Conservation (phyloP, 345 rosid species). For the Salix koriyanagi region DNA sequence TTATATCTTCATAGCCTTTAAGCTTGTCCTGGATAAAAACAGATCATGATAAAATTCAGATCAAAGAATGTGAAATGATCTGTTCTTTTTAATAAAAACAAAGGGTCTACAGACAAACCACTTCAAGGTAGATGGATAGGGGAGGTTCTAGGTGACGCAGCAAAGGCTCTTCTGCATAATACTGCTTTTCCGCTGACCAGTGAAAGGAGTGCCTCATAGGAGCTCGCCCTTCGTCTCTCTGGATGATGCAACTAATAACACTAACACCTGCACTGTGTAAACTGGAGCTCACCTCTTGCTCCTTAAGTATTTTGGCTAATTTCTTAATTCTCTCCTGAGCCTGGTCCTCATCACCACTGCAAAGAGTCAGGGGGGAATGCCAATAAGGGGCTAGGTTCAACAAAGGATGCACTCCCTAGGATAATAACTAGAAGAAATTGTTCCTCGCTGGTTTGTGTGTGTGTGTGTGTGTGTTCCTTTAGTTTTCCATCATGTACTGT, state of each 20-base stretch:
- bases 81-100: background rate
- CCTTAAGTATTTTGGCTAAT: conserved; percentile 93
- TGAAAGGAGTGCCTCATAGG: conserved; percentile 99
- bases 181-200: conserved; percentile 75
- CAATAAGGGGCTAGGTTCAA: conserved; percentile 9
- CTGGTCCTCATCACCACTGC: conserved; percentile 99
- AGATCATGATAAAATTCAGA: conserved; percentile 12
- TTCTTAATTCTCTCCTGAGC: conserved; percentile 94
- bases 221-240: conserved; percentile 96
- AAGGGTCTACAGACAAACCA: conserved; percentile 45
- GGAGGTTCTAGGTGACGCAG: conserved; percentile 98
- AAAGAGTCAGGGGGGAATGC: conserved; percentile 23
- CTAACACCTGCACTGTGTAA: conserved; percentile 79
- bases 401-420: background rate
- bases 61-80: background rate
- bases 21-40: conserved; percentile 77
- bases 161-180: conserved; percentile 89
- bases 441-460: background rate
- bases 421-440: background rate
- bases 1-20: conserved; percentile 69
- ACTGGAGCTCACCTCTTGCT: conserved; percentile 66
- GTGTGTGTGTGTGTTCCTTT: background rate
- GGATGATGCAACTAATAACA: conserved; percentile 95
- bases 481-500: background rate
- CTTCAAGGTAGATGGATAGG: conserved; percentile 86